A percentile compares a stretch with the other conserved stretches of the same genome.
These are phyloP conservation scores for Wickerhamiella pararugosa DNA, from an alignment of 1,139 yeast species.

Conservation along the genomic window DNA sequence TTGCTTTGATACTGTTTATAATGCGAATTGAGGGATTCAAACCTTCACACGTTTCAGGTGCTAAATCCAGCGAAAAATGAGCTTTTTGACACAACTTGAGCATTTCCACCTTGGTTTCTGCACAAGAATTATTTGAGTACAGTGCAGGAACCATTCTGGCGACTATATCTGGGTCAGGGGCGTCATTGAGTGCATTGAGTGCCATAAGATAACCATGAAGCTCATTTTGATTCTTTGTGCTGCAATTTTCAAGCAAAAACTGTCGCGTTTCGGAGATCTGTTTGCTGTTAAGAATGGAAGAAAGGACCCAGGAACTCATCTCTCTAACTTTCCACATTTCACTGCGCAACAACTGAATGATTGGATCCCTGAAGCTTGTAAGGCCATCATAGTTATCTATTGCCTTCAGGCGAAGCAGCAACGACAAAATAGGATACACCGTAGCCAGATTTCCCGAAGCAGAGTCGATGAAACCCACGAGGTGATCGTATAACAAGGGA, in stretches of 20 bases:
- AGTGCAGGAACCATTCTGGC: slow-evolving; percentile 4
- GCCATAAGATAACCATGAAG: slow-evolving; percentile 15
- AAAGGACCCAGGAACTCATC: slow-evolving; percentile 60
- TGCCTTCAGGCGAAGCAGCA: slow-evolving; percentile 53
- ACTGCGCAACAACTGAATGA: slow-evolving; percentile 35
- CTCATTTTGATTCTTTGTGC: slow-evolving; percentile 11
- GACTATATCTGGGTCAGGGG: background rate
- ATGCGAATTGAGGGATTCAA: slow-evolving; percentile 7
- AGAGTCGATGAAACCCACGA: slow-evolving; percentile 11
- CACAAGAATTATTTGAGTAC: slow-evolving; percentile 6
- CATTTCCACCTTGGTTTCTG: slow-evolving; percentile 11
- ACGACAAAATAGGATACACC: slow-evolving; percentile 59
- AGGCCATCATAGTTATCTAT: slow-evolving; percentile 40
- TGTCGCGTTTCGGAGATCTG: background rate
- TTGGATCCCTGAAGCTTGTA: slow-evolving; percentile 33
- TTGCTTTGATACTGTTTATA: slow-evolving; percentile 2
- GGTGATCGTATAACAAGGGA: slow-evolving; percentile 29
- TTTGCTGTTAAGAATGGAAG: slow-evolving; percentile 27
- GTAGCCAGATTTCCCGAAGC: slow-evolving; percentile 30
- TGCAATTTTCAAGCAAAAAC: slow-evolving; percentile 2
- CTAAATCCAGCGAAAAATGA: background rate
- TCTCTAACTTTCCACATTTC: slow-evolving; percentile 73
- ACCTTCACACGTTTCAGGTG: background rate
- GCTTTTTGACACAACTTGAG: slow-evolving; percentile 2
- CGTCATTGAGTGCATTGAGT: slow-evolving; percentile 6